Conservation (phyloP, 306 rosid genomes). For the Vigna angularis region DNA sequence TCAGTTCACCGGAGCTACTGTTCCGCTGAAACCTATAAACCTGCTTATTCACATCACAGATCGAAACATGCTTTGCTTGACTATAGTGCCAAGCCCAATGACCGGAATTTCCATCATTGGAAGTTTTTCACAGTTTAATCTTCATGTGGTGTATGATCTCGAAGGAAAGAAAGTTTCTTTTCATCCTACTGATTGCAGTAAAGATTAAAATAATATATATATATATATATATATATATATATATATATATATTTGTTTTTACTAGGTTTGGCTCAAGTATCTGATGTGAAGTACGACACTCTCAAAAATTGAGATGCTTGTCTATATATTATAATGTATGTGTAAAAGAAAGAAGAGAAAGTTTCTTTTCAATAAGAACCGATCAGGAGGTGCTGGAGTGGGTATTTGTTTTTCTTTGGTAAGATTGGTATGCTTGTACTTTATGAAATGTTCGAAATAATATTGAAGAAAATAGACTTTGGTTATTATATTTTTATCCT, state of each 20-base stretch:
- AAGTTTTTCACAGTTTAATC: not conserved
- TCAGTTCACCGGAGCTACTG: not conserved
- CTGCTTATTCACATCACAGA: not conserved
- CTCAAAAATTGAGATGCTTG: too few relatives aligned
- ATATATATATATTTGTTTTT: too few relatives aligned
- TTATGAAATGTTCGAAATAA: not conserved
- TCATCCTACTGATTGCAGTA: not conserved
- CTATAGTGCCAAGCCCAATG: not conserved
- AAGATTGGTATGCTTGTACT: not conserved
- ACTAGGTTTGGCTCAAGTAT: too few relatives aligned
- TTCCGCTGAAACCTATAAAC: not conserved
- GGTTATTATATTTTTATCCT: not conserved
- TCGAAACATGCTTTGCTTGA: not conserved
- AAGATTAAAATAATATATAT: not conserved
- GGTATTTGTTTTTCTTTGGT: not conserved
- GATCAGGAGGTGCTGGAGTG: not conserved
- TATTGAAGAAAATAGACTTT: not conserved
- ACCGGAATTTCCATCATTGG: not conserved
- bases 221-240: too few relatives aligned
- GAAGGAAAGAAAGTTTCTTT: slow-evolving; percentile 17
- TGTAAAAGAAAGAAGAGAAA: not conserved
- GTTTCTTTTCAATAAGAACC: not conserved
- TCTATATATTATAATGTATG: too few relatives aligned
- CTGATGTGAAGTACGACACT: too few relatives aligned
- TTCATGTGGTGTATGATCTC: slow-evolving; percentile 29